Evolutionary conservation across 2,329 filamentous ascomycete genomes (phyloP).

Genomic region (Trichophyton rubrum): DNA sequence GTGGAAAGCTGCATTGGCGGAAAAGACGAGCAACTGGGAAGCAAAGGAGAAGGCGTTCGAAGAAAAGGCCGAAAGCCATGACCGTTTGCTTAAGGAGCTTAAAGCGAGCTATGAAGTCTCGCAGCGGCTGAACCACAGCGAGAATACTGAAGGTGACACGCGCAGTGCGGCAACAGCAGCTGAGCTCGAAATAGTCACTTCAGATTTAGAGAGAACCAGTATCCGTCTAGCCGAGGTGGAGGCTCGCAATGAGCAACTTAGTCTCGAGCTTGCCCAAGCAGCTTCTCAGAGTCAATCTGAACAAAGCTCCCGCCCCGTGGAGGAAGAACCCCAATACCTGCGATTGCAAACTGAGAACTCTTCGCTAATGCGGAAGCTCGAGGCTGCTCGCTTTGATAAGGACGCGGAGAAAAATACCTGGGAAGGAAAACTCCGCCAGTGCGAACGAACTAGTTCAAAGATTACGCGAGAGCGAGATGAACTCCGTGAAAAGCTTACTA

Average conservation of each 20-base stretch:
- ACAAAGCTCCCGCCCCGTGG: conserved; percentile 49
- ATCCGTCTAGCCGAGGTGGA: conserved; percentile 79
- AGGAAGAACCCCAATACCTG: conserved; percentile 83
- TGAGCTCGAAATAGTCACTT: conserved; percentile 84
- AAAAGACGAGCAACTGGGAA: conserved; percentile 94
- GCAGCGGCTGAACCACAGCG: conserved; percentile 67
- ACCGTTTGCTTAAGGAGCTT: conserved; percentile 80
- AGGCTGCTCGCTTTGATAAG: conserved; percentile 69
- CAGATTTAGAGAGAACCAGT: conserved; percentile 82
- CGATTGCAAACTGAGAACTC: conserved; percentile 88
- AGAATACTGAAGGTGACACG: conserved; percentile 46
- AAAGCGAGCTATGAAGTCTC: conserved; percentile 97
- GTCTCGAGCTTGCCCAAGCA: conserved; percentile 78
- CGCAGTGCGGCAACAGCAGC: conserved; percentile 64
- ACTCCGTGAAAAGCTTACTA: conserved; percentile 68
- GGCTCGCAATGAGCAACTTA: conserved; percentile 83
- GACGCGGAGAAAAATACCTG: conserved; percentile 66
- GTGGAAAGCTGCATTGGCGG: conserved; percentile 78
- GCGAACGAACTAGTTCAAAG: conserved; percentile 64
- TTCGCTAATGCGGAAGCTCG: conserved; percentile 75
- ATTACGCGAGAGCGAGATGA: conserved; percentile 69
- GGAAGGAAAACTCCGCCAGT: conserved; percentile 60
- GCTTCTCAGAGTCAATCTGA: conserved; percentile 56
- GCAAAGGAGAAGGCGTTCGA: conserved; percentile 83
- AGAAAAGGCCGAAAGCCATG: conserved; percentile 89